These are phyloP conservation scores for Russula earlei DNA, from an alignment of 768 basidiomycete species.

Conservation along the genomic window DNA sequence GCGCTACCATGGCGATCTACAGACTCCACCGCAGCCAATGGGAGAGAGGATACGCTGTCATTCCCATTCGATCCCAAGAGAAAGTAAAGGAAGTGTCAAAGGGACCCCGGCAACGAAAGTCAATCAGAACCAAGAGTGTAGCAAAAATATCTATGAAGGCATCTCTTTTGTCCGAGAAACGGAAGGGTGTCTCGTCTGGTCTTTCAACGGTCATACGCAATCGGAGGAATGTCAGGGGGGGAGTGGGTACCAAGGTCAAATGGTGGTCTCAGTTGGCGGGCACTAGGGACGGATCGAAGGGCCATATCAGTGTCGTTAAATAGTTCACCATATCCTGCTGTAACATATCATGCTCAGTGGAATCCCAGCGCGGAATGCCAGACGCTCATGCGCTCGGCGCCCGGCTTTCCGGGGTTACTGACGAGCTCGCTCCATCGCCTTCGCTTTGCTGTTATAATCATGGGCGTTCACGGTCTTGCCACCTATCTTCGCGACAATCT, in stretches of 20 bases:
- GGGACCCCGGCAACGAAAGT: neutral
- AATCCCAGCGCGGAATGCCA: too few relatives aligned
- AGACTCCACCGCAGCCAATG: constrained; percentile 73
- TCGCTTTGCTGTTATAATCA: constrained; percentile 15
- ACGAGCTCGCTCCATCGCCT: too few relatives aligned
- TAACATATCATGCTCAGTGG: too few relatives aligned
- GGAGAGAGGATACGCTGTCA: constrained; percentile 38
- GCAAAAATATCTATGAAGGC: neutral
- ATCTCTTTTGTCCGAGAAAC: neutral
- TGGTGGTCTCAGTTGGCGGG: constrained; percentile 16
- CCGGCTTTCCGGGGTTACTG: too few relatives aligned
- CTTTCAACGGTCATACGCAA: constrained; percentile 12
- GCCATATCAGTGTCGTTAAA: neutral
- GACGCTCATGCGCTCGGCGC: too few relatives aligned
- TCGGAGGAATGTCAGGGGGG: neutral
- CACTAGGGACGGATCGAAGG: constrained; percentile 3
- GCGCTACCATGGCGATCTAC: constrained; percentile 93
- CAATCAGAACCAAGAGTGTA: neutral
- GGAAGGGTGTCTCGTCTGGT: constrained; percentile 17
- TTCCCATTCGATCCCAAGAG: constrained; percentile 3
- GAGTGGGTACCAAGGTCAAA: neutral
- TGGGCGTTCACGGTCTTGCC: constrained; percentile 46
- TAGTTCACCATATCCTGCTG: too few relatives aligned
- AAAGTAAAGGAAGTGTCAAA: constrained; percentile 3
- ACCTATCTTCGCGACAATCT: constrained; percentile 42